A percentile compares a stretch with the other conserved stretches of the same genome.
phyloP scores from a whole-genome alignment of 2,329 filamentous ascomycete genomes.

The Fusarium paranaense region DNA sequence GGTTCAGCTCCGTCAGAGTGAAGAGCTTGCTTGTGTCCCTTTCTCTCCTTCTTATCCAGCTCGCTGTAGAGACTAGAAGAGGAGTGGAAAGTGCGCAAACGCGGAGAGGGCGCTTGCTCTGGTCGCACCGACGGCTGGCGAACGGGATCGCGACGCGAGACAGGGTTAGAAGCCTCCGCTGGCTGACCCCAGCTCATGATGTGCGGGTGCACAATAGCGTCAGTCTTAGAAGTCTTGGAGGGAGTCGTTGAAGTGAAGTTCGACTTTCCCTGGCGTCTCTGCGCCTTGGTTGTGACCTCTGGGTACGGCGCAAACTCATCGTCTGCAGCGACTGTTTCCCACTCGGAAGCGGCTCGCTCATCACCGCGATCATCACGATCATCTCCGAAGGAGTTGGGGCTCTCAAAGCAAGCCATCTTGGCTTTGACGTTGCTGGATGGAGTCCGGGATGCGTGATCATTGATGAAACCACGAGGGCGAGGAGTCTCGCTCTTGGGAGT shows the following conservation, averaged over 20 bases:
- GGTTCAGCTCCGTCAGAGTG: neutral
- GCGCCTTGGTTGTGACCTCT: slow-evolving; percentile 10
- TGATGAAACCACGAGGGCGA: slow-evolving; percentile 27
- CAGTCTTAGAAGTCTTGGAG: slow-evolving; percentile 5
- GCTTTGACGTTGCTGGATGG: neutral
- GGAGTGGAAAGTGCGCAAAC: slow-evolving; percentile 43
- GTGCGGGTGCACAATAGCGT: slow-evolving; percentile 9
- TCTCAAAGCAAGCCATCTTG: neutral
- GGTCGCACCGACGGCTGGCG: slow-evolving; percentile 17
- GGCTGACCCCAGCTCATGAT: slow-evolving; percentile 5
- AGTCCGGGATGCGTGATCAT: slow-evolving; percentile 23
- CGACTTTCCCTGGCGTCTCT: slow-evolving; percentile 31
- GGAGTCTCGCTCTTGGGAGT: slow-evolving; percentile 11
- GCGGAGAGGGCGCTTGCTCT: slow-evolving; percentile 16
- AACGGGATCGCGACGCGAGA: slow-evolving; percentile 23
- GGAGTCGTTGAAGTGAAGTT: neutral
- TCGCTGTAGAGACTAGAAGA: slow-evolving; percentile 46
- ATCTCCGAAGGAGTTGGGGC: neutral
- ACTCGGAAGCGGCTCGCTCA: slow-evolving; percentile 41
- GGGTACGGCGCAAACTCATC: slow-evolving; percentile 36
- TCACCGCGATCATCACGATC: neutral
- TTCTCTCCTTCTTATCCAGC: slow-evolving; percentile 6
- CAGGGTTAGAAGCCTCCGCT: slow-evolving; percentile 21
- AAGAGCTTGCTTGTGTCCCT: slow-evolving; percentile 9
- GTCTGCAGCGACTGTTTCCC: slow-evolving; percentile 46